Evolutionary conservation across 2,329 filamentous ascomycete species (phyloP), one percentile per base, ranked within the genome.

Genomic region (Drechslerella dactyloides): DNA sequence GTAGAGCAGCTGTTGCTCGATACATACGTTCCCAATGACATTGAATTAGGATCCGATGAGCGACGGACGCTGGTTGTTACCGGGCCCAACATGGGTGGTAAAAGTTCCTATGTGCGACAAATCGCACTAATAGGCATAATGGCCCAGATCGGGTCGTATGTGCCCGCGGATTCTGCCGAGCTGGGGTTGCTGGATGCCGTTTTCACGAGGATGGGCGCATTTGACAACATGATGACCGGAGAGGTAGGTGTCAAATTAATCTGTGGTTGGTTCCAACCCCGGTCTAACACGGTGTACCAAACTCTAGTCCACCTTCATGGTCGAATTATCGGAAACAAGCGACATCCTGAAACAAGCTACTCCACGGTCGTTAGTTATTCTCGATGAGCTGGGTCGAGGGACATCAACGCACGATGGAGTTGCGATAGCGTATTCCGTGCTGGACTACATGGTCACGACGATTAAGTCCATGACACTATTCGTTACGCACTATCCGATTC

Each of bases 11-110:
- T 93, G 10, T 85, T 97, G 4, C 85, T 93, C 2, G 87, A 90
- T 75, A 84, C 87, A 57, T 99, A 97, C 80, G 96, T 99, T 66
- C 93, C 94, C 52, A 99, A 99, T 80, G 86, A 89, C 76, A 89
- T 91, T 10, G 81, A 85, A 1, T 85, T 97, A 52, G 84, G 86
- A n/a, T 85, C 87, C 1, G 84, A 86, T 0, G 78, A 83, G 0
- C 85, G 87, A 0, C 85, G 90, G 4, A 91, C 91, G 1, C 86
- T 97, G 75, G 88, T 97, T 63, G 89, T 99, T 76, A 99, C 94
- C 0, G 94, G 94, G 0, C 94, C 94, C 30, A 99, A 99, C 81
- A 99, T 99, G 94, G 94, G 94, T 77, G 94, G 94, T 64, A 99
- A 99, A 79, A 96, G 91, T n/a, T 94, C 90, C 66, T 99, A 96